A percentile compares a stretch with the other conserved stretches of the same genome.
Conservation (phyloP, 495 filamentous ascomycete species). For the Podospora pseudocomata region DNA sequence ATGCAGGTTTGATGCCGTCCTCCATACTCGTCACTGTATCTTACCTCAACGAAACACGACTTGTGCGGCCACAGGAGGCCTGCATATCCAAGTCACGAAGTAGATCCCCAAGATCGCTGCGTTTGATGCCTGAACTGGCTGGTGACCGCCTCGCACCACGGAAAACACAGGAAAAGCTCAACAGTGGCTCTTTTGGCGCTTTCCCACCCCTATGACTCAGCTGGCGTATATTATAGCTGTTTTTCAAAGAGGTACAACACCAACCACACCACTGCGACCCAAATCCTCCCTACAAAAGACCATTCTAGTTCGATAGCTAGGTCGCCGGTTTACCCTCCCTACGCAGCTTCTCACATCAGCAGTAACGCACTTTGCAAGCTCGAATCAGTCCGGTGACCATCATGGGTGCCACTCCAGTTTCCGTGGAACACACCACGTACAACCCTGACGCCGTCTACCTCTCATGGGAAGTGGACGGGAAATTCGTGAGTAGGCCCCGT, state of each 20-base stretch:
- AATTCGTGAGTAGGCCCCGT: constrained; percentile 15
- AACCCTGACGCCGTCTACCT: constrained; percentile 11
- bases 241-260: no score
- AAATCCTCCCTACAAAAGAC: background rate
- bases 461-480: constrained; percentile 19
- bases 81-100: no score
- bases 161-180: no score
- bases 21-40: background rate
- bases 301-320: background rate
- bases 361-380: background rate
- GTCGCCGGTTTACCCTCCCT: background rate
- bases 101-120: background rate
- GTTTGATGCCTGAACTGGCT: background rate
- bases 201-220: no score
- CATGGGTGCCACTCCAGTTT: background rate
- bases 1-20: background rate
- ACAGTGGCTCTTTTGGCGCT: no score
- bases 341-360: background rate
- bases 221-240: no score
- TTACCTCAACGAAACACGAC: background rate
- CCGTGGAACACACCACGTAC: background rate
- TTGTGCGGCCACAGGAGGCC: no score
- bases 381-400: background rate
- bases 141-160: no score
- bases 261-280: background rate